Conservation (phyloP, 768 basidiomycete genomes). For the Arthromyces matolae region DNA sequence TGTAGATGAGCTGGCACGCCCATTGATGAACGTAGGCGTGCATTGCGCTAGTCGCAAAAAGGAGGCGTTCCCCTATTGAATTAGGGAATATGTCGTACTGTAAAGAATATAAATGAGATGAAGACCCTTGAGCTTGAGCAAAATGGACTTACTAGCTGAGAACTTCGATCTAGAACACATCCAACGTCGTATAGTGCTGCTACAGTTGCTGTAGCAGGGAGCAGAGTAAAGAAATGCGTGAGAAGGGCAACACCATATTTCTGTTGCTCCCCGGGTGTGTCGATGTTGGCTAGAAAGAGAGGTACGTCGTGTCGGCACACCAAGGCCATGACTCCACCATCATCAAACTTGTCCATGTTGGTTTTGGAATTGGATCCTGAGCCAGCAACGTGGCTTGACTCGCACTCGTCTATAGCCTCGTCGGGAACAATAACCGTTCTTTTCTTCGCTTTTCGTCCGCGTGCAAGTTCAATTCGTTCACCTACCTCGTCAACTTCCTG, state of each 20-base stretch:
- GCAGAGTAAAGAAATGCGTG: slow-evolving; percentile 21
- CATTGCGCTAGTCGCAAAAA: slow-evolving; percentile 30
- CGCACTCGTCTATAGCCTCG: slow-evolving; percentile 31
- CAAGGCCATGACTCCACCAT: no score
- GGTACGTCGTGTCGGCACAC: no score
- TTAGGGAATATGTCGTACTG: slow-evolving; percentile 11
- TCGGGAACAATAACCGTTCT: slow-evolving; percentile 18
- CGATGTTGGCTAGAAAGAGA: slow-evolving; percentile 36
- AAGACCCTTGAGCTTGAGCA: no score
- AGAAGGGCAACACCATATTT: slow-evolving; percentile 33
- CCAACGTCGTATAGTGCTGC: slow-evolving; percentile 27
- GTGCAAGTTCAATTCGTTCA: slow-evolving; percentile 23
- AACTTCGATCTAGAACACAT: slow-evolving; percentile 4
- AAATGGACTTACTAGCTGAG: background rate
- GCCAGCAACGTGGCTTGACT: slow-evolving; percentile 30
- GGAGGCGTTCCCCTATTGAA: slow-evolving; percentile 17
- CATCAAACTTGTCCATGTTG: no score
- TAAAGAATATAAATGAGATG: no score
- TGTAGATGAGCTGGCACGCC: no score
- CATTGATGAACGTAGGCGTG: no score
- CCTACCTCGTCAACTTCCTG: slow-evolving; percentile 32
- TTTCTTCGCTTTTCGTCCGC: slow-evolving; percentile 19
- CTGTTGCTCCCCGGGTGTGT: slow-evolving; percentile 33
- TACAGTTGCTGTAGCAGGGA: slow-evolving; percentile 28
- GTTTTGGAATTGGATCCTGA: slow-evolving; percentile 18